Percentiles rank a stretch among this genome's conserved stretches.
Conservation (phyloP, 257 asterid species). For the Gentiana macrophylla region DNA sequence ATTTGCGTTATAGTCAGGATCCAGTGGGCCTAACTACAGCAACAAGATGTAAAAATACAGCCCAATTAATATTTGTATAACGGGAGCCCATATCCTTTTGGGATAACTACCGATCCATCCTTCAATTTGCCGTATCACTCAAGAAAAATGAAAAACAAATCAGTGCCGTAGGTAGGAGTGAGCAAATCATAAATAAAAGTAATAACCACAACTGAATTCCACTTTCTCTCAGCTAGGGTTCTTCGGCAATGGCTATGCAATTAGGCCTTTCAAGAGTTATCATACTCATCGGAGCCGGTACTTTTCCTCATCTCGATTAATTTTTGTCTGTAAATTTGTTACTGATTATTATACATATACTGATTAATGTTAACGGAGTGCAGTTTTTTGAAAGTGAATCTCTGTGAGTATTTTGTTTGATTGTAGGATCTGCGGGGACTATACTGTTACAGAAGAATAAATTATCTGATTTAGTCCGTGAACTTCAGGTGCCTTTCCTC, state of each 20-base stretch:
- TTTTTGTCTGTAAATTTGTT: neutral
- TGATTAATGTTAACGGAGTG: neutral
- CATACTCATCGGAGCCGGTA: conserved; percentile 26
- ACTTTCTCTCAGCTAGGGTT: too few species aligned
- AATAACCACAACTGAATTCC: neutral
- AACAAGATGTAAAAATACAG: too few species aligned
- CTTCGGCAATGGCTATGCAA: conserved; percentile 23
- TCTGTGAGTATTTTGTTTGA: neutral
- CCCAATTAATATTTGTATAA: too few species aligned
- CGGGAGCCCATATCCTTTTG: too few species aligned
- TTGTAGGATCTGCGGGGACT: conserved; percentile 29
- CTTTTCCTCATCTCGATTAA: too few species aligned
- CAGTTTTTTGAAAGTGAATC: too few species aligned
- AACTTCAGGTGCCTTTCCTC: conserved; percentile 23
- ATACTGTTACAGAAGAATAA: conserved; percentile 23
- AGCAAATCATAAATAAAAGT: neutral
- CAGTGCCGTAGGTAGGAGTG: neutral
- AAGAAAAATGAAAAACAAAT: neutral
- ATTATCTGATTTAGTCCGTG: conserved; percentile 27
- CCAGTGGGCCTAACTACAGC: too few species aligned
- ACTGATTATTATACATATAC: neutral
- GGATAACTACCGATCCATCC: too few species aligned
- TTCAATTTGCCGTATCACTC: too few species aligned
- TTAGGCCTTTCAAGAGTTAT: conserved; percentile 21
- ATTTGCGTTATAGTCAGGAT: too few species aligned